phyloP scores from a whole-genome alignment of 495 filamentous ascomycete species.

The Pseudomonodictys pantanalensis region DNA sequence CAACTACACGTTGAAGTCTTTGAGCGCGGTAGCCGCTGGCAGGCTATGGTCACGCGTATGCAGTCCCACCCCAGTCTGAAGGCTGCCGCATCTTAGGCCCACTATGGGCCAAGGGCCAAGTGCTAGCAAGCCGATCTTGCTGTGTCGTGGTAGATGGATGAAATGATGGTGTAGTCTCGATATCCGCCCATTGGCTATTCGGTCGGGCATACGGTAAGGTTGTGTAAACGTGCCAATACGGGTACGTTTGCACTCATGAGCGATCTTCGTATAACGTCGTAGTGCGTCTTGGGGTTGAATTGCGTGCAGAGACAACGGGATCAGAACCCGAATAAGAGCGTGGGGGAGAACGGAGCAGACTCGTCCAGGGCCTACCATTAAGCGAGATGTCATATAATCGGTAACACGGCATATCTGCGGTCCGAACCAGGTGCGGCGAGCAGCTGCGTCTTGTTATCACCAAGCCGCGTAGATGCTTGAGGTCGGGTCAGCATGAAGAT shows the following conservation, averaged over 20 bases:
- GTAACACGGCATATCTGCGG: background rate
- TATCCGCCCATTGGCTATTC: no score
- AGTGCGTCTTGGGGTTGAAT: no score
- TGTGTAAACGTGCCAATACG: no score
- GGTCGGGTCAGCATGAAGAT: constrained; percentile 14
- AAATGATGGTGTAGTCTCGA: no score
- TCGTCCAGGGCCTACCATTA: background rate
- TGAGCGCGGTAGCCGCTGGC: constrained; percentile 11
- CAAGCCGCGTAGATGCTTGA: background rate
- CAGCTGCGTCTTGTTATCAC: no score
- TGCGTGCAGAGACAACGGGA: background rate
- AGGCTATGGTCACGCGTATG: constrained; percentile 3
- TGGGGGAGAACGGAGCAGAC: background rate
- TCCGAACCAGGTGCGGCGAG: background rate
- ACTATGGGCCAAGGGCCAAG: background rate
- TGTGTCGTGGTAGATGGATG: no score
- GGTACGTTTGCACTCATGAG: no score
- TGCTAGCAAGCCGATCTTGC: background rate
- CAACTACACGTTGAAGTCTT: background rate
- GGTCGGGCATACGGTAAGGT: no score
- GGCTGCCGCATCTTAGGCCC: background rate
- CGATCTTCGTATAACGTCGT: no score
- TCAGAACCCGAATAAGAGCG: background rate
- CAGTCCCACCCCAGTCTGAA: background rate
- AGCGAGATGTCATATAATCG: background rate